These are phyloP conservation scores for Cornus suecica DNA, from an alignment of 148 eudicot species.

Conservation along the genomic window DNA sequence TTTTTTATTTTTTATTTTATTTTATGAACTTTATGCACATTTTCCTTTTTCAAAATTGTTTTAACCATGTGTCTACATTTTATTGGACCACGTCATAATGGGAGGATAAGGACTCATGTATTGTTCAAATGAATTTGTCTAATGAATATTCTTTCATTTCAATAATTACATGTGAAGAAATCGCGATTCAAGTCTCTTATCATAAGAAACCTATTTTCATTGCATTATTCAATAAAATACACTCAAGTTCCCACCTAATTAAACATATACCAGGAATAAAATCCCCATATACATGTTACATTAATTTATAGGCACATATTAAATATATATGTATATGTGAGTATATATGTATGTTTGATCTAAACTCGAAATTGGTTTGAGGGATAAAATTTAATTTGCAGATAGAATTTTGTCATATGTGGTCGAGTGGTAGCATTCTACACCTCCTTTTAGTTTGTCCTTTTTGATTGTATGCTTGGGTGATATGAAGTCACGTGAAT, in stretches of 20 bases:
- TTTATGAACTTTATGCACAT: no score
- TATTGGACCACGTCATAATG: no score
- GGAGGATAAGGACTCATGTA: no score
- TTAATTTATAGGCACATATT: background rate
- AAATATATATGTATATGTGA: background rate
- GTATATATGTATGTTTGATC: background rate
- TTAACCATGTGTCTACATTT: no score
- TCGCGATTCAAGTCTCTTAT: no score
- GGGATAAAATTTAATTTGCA: background rate
- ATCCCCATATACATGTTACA: background rate
- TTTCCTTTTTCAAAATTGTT: no score
- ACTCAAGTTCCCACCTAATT: background rate
- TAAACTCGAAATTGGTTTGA: background rate
- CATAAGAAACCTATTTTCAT: no score
- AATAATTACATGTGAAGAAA: no score
- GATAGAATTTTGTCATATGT: conserved; percentile 18
- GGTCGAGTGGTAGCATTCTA: conserved; percentile 40
- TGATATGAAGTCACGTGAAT: conserved; percentile 33
- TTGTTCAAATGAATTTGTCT: no score
- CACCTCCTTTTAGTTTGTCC: conserved; percentile 26
- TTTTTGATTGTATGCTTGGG: conserved; percentile 9
- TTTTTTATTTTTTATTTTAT: no score
- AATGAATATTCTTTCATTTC: no score
- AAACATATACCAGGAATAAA: background rate
- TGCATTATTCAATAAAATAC: no score